phyloP scores from a whole-genome alignment of 345 rosid species.

The Salix dunnii region DNA sequence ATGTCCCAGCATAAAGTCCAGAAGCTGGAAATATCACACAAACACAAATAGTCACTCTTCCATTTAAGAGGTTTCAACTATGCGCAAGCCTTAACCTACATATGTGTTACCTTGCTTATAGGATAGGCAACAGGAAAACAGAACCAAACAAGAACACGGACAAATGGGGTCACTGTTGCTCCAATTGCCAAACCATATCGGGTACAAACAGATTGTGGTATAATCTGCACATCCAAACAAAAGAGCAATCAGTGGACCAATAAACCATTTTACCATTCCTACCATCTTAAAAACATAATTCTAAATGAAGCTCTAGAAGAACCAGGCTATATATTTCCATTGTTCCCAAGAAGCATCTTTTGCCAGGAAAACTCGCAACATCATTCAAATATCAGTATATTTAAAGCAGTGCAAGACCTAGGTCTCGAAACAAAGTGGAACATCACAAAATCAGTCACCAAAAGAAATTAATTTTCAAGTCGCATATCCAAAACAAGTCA shows the following conservation, averaged over 20 bases:
- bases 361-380: neutral
- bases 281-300: neutral
- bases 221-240: constrained; percentile 51
- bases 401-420: neutral
- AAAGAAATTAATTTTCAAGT: neutral
- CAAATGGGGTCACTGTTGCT: constrained; percentile 78
- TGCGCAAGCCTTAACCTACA: constrained; percentile 4
- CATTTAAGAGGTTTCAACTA: neutral
- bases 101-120: constrained; percentile 74
- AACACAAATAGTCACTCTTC: neutral
- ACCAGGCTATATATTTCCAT: neutral
- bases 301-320: neutral
- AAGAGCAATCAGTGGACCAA: constrained; percentile 8
- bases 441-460: neutral
- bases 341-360: neutral
- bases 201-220: constrained; percentile 92
- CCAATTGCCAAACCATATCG: constrained; percentile 95
- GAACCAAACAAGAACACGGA: constrained; percentile 78
- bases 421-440: neutral
- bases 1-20: constrained; percentile 82
- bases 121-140: constrained; percentile 95
- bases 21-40: constrained; percentile 45
- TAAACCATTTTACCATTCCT: neutral
- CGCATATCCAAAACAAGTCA: neutral
- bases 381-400: neutral